Evolutionary conservation across 352 stramenopile genomes (phyloP).

Genomic region (Pythium utonaiense): DNA sequence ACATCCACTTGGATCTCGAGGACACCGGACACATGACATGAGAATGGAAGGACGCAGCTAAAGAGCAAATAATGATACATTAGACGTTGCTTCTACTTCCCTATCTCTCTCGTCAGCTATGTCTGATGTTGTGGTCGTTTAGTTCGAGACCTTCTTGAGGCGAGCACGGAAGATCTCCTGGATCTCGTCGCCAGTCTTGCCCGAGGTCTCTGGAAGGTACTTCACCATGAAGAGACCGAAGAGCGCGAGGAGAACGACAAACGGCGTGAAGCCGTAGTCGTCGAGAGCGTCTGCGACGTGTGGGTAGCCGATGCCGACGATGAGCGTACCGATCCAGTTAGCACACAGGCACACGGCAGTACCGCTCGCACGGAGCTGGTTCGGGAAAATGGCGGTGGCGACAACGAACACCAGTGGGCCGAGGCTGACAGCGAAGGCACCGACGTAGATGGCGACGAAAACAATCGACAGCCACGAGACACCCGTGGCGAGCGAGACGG

Average conservation of each 20-base stretch:
- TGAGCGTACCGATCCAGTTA: slow-evolving; percentile 49
- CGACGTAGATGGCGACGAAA: slow-evolving; percentile 57
- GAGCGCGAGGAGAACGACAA: slow-evolving; percentile 10
- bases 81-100: not conserved
- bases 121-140: not conserved
- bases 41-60: no score
- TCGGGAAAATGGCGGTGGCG: slow-evolving; percentile 48
- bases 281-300: slow-evolving; percentile 41
- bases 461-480: slow-evolving; percentile 37
- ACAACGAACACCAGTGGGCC: slow-evolving; percentile 65
- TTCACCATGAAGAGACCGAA: slow-evolving; percentile 15
- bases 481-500: slow-evolving; percentile 37
- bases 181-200: slow-evolving; percentile 22
- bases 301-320: slow-evolving; percentile 53
- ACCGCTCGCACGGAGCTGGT: slow-evolving; percentile 41
- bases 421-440: slow-evolving; percentile 58
- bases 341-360: slow-evolving; percentile 34
- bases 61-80: slow-evolving; percentile 2
- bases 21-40: no score
- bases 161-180: slow-evolving; percentile 22
- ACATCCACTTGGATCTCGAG: no score
- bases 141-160: not conserved
- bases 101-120: no score
- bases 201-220: slow-evolving; percentile 18
- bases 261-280: slow-evolving; percentile 34